A percentile compares a stretch with the other conserved stretches of the same genome.
Conservation (phyloP, 305 asterid species). For the Solanum hybrid region DNA sequence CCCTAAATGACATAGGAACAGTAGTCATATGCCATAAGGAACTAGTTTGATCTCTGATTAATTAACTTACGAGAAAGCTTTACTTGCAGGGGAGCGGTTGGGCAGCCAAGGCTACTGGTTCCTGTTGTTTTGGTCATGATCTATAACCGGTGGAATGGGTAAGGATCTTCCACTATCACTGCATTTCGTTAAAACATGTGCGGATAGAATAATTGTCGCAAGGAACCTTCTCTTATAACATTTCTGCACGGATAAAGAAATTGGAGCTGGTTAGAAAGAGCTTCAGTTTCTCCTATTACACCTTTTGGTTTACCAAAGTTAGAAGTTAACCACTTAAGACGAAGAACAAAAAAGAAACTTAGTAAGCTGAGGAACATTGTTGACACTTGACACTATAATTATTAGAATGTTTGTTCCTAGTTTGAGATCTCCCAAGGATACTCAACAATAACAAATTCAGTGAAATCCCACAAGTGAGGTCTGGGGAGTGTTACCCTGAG, state of each 20-base stretch:
- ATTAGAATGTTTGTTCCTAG: background rate
- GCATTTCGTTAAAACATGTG: background rate
- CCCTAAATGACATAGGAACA: background rate
- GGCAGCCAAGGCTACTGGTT: constrained; percentile 82
- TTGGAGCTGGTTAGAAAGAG: background rate
- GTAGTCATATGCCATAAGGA: background rate
- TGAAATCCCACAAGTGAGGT: too few species aligned
- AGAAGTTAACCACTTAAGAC: background rate
- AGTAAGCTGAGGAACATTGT: background rate
- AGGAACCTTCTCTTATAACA: background rate
- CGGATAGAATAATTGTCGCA: background rate
- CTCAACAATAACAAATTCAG: too few species aligned
- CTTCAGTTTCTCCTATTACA: background rate
- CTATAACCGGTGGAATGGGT: constrained; percentile 85
- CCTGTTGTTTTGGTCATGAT: constrained; percentile 84
- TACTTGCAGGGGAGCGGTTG: constrained; percentile 70
- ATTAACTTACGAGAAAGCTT: background rate
- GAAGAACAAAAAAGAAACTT: background rate
- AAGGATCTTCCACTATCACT: constrained; percentile 15
- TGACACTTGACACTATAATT: background rate
- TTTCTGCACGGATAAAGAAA: background rate
- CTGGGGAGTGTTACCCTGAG: too few species aligned
- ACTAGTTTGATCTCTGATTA: background rate
- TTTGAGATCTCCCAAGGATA: background rate
- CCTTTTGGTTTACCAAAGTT: background rate